Percentiles rank a stretch among this genome's conserved stretches.
These are phyloP conservation scores for Rhizomucor miehei DNA, from an alignment of 371 early-diverging fungal species.

Conservation along the genomic window DNA sequence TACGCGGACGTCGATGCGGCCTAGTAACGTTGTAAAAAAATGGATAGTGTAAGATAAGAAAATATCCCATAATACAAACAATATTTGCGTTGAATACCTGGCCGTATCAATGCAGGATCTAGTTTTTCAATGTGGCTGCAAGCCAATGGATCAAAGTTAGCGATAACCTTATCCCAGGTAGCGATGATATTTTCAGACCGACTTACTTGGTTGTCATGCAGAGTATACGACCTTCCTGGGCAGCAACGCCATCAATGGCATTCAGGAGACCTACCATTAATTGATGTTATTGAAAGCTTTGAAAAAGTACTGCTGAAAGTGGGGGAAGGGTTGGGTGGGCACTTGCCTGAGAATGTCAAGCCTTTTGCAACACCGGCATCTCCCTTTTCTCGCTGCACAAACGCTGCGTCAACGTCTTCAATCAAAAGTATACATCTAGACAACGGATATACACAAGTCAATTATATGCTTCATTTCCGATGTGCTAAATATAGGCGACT, in stretches of 20 bases:
- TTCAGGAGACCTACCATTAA: conserved; percentile 59
- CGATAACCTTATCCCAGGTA: too few species aligned
- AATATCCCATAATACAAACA: too few species aligned
- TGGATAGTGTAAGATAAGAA: too few species aligned
- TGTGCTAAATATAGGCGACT: too few species aligned
- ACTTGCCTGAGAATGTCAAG: conserved; percentile 61
- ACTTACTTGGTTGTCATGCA: conserved; percentile 88
- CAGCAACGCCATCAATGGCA: conserved; percentile 84
- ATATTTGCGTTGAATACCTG: too few species aligned
- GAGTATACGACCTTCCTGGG: conserved; percentile 71
- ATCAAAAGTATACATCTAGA: conserved; percentile 83
- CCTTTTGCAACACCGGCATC: conserved; percentile 26
- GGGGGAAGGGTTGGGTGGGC: neutral
- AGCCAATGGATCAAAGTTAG: conserved; percentile 15
- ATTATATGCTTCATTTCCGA: too few species aligned
- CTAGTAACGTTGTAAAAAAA: too few species aligned
- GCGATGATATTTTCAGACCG: too few species aligned
- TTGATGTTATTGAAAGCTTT: neutral
- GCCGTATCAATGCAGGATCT: conserved; percentile 95
- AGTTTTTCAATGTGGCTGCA: conserved; percentile 89
- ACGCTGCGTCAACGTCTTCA: conserved; percentile 99
- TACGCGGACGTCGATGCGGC: conserved; percentile 91
- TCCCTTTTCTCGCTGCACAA: conserved; percentile 53
- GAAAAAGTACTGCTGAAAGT: neutral
- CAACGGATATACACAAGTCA: too few species aligned